A percentile compares a stretch with the other conserved stretches of the same genome.
Conservation (phyloP, 2,329 filamentous ascomycete species). For the Aspergillus sp. region DNA sequence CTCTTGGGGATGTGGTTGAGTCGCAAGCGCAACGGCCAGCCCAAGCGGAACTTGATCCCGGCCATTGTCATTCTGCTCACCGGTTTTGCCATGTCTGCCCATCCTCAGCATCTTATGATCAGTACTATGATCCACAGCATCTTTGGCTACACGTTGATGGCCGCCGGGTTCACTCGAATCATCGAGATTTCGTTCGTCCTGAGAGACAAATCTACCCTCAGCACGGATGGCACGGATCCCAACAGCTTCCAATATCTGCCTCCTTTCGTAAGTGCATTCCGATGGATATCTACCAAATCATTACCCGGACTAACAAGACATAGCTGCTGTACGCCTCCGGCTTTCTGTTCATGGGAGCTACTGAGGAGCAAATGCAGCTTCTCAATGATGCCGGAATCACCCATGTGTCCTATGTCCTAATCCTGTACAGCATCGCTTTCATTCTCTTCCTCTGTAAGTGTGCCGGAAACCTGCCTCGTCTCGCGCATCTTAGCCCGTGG, state of each 20-base stretch:
- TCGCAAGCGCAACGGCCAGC: conserved; percentile 74
- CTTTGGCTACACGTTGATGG: conserved; percentile 96
- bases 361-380: conserved; percentile 89
- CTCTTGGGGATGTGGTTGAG: conserved; percentile 91
- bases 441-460: conserved; percentile 78
- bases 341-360: conserved; percentile 96
- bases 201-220: conserved; percentile 65
- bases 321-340: conserved; percentile 88
- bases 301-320: background rate
- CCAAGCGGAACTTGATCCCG: conserved; percentile 90
- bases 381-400: conserved; percentile 73
- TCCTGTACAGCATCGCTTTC: conserved; percentile 87
- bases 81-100: conserved; percentile 91
- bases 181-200: conserved; percentile 91
- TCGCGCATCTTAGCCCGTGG: background rate
- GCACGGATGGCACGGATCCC: conserved; percentile 66
- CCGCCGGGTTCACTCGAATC: conserved; percentile 76
- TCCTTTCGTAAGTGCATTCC: conserved; percentile 61
- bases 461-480: background rate
- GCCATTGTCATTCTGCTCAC: conserved; percentile 88
- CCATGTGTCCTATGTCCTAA: conserved; percentile 88
- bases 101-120: conserved; percentile 79
- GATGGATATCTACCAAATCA: background rate
- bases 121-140: conserved; percentile 84
- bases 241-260: conserved; percentile 73